phyloP scores from a whole-genome alignment of 1,284 basidiomycete species.

The Cutaneotrichosporon cutaneum region DNA sequence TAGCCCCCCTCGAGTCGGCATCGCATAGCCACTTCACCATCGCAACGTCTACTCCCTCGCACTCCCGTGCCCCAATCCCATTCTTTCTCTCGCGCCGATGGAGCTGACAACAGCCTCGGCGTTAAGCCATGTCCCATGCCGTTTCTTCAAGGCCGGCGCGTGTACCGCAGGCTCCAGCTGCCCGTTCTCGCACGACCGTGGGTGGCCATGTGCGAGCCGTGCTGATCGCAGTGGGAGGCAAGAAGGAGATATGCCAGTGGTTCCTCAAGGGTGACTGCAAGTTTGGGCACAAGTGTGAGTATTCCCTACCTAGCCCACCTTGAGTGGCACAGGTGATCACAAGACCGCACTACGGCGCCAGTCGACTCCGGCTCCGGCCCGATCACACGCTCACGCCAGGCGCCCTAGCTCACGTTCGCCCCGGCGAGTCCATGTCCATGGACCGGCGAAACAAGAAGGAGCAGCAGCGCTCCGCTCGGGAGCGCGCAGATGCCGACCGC shows the following conservation, averaged over 20 bases:
- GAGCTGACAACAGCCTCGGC: conserved; percentile 20
- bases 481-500: conserved; percentile 22
- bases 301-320: no score
- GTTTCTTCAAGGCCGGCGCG: conserved; percentile 91
- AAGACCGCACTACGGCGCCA: neutral
- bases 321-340: neutral
- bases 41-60: no score
- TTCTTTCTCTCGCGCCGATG: no score
- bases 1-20: no score
- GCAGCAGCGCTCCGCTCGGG: conserved; percentile 67
- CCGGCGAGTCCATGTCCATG: conserved; percentile 90
- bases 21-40: no score
- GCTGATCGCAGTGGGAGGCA: conserved; percentile 62
- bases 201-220: conserved; percentile 21
- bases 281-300: conserved; percentile 88
- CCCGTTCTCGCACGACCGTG: conserved; percentile 78
- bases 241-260: conserved; percentile 93
- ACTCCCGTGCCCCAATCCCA: no score
- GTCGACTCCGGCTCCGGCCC: neutral
- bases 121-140: conserved; percentile 94
- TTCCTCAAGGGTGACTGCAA: conserved; percentile 84
- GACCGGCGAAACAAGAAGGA: conserved; percentile 98
- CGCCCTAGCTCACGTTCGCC: conserved; percentile 86
- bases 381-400: conserved; percentile 31
- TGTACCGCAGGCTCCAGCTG: conserved; percentile 94